Evolutionary conservation across 345 rosid species (phyloP), one percentile per base, ranked within the genome.

Genomic region (Lepidium didymum): DNA sequence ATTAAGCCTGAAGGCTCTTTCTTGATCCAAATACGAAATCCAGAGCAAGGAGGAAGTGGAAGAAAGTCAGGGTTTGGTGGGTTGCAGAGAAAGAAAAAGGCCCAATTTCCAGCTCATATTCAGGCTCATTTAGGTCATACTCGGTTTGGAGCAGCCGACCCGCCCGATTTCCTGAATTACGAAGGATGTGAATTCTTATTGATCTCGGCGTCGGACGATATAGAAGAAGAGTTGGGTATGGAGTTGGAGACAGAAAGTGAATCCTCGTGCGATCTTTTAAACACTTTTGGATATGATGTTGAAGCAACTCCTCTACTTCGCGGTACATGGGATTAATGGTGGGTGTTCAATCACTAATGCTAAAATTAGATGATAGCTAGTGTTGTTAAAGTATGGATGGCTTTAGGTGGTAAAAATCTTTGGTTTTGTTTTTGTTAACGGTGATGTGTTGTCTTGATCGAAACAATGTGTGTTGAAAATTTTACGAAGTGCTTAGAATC

Each of bases 181-280:
- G 90, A 92, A 76, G 96, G 89, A 44, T 89, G 96, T 7, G 98
- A 89, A 75, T 70, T 92, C 9, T 62, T 87, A 58, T 77, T 89
- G 56, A 87, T 92, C 63, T 54, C 87, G 1, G 96, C 96, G 0
- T 82, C 92, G 0, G 94, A 87, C 27, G 88, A 86, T 43, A 74
- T 85, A 37, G 84, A 86, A 40, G 72, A 77, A 62, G 95, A 87
- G 73, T 51, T 92, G 44, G 89, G 96, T 5, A 16, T 92, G 77
- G 86, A 87, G 73, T 70, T 89, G 3, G 72, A 81, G 73, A 14
- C 79, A 2, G 79, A 82, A 5, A 57, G 78, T 13, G 68, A 76
- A 2, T 81, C 79, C 4, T 80, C 79, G 33, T 87, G 87, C 19
- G 90, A 89, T 82, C 75, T 86, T 68, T 21, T 80, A 16, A 52